These are phyloP conservation scores for Tephrocybe sp. DNA, from an alignment of 768 basidiomycete genomes.

Conservation along the genomic window DNA sequence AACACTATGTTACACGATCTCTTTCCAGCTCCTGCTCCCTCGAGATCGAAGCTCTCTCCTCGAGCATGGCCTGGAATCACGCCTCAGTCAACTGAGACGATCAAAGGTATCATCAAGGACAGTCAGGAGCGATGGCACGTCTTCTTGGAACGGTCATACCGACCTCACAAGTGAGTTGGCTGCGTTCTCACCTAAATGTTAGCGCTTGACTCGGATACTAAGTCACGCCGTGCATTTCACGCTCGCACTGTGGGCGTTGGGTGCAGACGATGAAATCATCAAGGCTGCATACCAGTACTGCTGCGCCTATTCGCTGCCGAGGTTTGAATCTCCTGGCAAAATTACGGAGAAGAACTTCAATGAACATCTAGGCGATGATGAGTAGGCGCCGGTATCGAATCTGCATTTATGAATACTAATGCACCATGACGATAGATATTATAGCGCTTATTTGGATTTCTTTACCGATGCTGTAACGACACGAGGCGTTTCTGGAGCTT, in stretches of 20 bases:
- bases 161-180: conserved; percentile 49
- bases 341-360: conserved; percentile 46
- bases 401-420: background rate
- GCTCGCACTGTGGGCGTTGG: conserved; percentile 6
- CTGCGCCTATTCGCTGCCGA: conserved; percentile 28
- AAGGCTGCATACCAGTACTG: conserved; percentile 33
- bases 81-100: conserved; percentile 27
- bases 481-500: conserved; percentile 34
- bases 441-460: conserved; percentile 49
- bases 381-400: conserved; percentile 29
- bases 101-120: conserved; percentile 38
- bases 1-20: conserved; percentile 12
- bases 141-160: conserved; percentile 39
- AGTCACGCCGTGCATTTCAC: background rate
- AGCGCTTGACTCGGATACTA: background rate
- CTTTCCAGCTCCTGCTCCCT: conserved; percentile 28
- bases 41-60: conserved; percentile 25
- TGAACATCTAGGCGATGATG: conserved; percentile 53
- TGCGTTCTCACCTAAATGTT: background rate
- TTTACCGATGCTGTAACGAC: conserved; percentile 39
- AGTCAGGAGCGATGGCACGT: conserved; percentile 47
- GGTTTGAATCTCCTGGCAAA: conserved; percentile 36
- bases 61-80: conserved; percentile 31
- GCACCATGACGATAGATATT: conserved; percentile 38
- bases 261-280: conserved; percentile 24